Evolutionary conservation across 495 filamentous ascomycete species (phyloP).

Genomic region (Oidiodendron maius): DNA sequence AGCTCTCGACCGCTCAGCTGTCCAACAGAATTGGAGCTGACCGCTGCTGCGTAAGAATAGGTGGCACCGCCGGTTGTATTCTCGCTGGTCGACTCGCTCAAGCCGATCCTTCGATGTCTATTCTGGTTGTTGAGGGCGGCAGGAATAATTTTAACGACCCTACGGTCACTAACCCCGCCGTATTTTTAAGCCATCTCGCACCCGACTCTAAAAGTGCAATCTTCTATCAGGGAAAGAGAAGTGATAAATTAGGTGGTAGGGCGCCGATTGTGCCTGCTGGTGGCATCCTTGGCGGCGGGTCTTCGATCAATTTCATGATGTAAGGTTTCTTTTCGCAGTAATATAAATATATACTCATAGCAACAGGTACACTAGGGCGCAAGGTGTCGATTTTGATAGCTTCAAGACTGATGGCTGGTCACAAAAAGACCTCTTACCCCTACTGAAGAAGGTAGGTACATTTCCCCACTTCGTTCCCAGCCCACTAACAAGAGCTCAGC

Average conservation of each 20-base stretch:
- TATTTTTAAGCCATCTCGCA: conserved; percentile 25
- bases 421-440: conserved; percentile 68
- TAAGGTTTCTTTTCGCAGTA: too few species aligned
- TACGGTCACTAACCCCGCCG: conserved; percentile 36
- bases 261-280: conserved; percentile 75
- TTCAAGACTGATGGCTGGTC: conserved; percentile 78
- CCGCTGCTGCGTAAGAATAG: too few species aligned
- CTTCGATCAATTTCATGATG: conserved; percentile 86
- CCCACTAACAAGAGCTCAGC: too few species aligned
- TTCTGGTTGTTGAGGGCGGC: conserved; percentile 46
- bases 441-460: conserved; percentile 83
- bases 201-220: conserved; percentile 78
- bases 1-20: too few species aligned
- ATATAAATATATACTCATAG: too few species aligned
- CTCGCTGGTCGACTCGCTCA: conserved; percentile 41
- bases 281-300: conserved; percentile 71
- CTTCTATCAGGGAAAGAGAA: conserved; percentile 72
- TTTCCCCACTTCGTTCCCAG: too few species aligned
- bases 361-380: conserved; percentile 83
- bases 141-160: conserved; percentile 40
- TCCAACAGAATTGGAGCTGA: too few species aligned
- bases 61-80: conserved; percentile 37
- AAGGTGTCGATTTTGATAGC: conserved; percentile 77
- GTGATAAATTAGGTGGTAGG: conserved; percentile 63
- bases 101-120: conserved; percentile 42